Base-by-base conservation (phyloP, 2,329 filamentous ascomycete genomes). In the Nemania sp. region DNA sequence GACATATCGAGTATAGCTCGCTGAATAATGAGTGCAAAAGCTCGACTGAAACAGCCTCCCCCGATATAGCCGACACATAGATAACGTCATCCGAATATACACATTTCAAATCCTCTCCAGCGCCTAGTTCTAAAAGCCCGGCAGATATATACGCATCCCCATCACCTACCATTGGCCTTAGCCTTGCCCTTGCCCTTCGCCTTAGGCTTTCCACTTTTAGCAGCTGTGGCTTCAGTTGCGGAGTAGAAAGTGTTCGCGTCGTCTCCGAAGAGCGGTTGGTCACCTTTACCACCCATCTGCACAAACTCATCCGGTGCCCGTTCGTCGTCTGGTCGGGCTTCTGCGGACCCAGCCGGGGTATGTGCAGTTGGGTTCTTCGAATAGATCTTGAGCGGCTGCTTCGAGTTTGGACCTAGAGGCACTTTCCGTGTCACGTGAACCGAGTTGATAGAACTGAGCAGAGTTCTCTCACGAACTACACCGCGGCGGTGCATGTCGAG, bases 401-500 rank as follows among this genome's bases (percentile, higher is more conserved):
- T 81, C 24, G 85, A 83, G 22, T 87, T 82, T 5, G 91, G 86
- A 20, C 91, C 84, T 67, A 87, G 82, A 67, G 85, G 84, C 71
- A 90, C 81, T 76, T 87, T 82, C 76, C 81, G 61, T 3, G 83
- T 79, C 24, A 88, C 77, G 59, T 85, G 80, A 7, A 96, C 88
- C 57, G 93, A 88, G 79, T 97, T 97, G 79, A 97, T 88, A 56
- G 87, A 90, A 74, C 92, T 91, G 43, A 99, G 86, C 62, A 98
- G 82, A 0, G 96, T 99, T 55, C 96, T 89, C 81, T 98, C 93
- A 15, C 96, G 89, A 27, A 87, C 84, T 0, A 93, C 82, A 70
- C 94, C 96, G 71, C 95, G 90, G 74, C 91, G 92, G 27, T 91
- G 89, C 77, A 99, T 94, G 73, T 96, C 93, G 10, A 99, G 86